Percentiles rank a stretch among this genome's conserved stretches.
Evolutionary conservation across 2,329 filamentous ascomycete species (phyloP).

Genomic region (Diaporthe longicolla): DNA sequence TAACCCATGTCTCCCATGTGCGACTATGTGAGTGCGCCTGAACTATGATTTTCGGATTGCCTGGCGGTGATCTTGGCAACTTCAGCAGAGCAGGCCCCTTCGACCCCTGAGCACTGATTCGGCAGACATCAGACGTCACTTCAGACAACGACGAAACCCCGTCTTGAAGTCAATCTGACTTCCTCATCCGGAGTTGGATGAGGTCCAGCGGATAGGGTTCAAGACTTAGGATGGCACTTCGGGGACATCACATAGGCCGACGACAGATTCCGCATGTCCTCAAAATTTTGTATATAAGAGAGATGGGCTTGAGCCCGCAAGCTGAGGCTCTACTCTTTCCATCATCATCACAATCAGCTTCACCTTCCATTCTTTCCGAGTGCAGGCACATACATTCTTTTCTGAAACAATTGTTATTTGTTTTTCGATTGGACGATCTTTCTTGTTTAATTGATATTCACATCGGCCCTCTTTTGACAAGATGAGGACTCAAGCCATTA

Average conservation of each 20-base stretch:
- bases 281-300: slow-evolving; percentile 2
- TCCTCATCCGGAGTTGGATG: background rate
- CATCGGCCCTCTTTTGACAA: slow-evolving; percentile 25
- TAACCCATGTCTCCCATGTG: slow-evolving; percentile 20
- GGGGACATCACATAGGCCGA: slow-evolving; percentile 1
- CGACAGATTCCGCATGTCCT: background rate
- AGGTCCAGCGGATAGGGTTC: background rate
- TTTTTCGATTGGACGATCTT: slow-evolving; percentile 8
- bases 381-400: slow-evolving; percentile 32
- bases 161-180: slow-evolving; percentile 26
- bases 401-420: background rate
- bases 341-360: slow-evolving; percentile 15
- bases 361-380: slow-evolving; percentile 23
- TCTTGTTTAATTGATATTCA: slow-evolving; percentile 26
- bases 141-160: slow-evolving; percentile 32
- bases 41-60: slow-evolving; percentile 25
- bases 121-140: slow-evolving; percentile 30
- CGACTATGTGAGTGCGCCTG: background rate
- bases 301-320: background rate
- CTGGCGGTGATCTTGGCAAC: slow-evolving; percentile 23
- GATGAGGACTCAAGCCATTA: slow-evolving; percentile 16
- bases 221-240: slow-evolving; percentile 12
- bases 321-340: background rate
- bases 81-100: slow-evolving; percentile 14
- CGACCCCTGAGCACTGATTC: slow-evolving; percentile 18